Conservation (phyloP, 2,329 filamentous ascomycete species). For the Fusarium clavum region DNA sequence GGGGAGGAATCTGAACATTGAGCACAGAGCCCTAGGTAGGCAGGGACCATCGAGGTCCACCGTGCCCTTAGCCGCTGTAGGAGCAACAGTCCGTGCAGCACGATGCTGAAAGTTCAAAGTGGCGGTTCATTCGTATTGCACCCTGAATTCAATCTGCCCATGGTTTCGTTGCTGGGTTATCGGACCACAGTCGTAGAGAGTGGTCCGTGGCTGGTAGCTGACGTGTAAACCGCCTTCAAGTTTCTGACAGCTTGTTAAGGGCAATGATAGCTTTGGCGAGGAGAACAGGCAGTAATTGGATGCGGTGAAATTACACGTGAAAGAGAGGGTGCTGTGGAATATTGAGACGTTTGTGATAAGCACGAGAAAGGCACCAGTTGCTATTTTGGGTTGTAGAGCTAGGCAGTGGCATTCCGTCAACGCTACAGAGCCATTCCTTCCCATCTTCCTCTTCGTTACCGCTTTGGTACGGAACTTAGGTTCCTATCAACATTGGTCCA, state of each 20-base stretch:
- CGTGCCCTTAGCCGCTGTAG: constrained; percentile 11
- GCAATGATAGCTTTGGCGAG: not conserved
- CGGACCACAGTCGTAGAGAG: not conserved
- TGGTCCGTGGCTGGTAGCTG: not conserved
- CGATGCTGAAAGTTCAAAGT: not conserved
- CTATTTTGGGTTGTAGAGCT: not conserved
- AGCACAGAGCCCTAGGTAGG: constrained; percentile 1
- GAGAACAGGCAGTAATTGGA: not conserved
- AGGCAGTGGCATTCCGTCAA: not conserved
- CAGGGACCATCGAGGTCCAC: constrained; percentile 11
- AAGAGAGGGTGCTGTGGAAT: not conserved
- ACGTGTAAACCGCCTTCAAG: not conserved
- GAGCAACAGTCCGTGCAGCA: constrained; percentile 2
- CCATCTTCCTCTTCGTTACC: constrained; percentile 30
- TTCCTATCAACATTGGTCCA: not conserved
- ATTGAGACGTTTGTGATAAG: not conserved
- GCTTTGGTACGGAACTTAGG: constrained; percentile 9
- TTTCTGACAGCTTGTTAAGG: not conserved
- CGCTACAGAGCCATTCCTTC: not conserved
- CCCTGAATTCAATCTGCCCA: not conserved
- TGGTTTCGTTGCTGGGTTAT: not conserved
- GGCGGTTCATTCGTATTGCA: constrained; percentile 5
- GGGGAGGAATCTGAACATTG: constrained; percentile 22
- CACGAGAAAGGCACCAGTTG: not conserved
- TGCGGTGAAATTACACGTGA: not conserved